Evolutionary conservation across 257 asterid genomes (phyloP), one percentile per base, ranked within the genome.

Genomic region (Solanum okadae): DNA sequence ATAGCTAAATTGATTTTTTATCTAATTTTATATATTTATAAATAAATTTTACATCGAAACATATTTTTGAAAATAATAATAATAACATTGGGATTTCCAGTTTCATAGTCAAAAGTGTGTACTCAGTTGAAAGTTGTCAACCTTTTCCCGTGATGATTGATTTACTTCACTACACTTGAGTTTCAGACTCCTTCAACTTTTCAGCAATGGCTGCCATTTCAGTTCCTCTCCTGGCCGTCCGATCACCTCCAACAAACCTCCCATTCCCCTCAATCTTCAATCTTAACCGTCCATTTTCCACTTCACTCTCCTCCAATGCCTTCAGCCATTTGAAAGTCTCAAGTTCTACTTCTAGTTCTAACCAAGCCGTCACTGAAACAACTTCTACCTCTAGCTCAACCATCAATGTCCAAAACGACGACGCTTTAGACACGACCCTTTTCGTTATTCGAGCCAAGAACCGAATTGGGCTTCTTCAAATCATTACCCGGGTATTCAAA

Each of bases 401-500:
- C 72, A 83, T 92, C 82, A 56, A 87, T 46, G 88, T 90, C 78
- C 83, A 76, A 20, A 91, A 88, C 83, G 93, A 90, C 67, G 90
- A 75, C 44, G 82, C 13, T 59, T 49, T 87, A n/a, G 94, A 88
- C 87, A 86, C 93, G 20, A 92, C 94, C 84, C 88, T 90, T 70
- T 91, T 91, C 68, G 40, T 89, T 38, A 87, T 92, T 52, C 89
- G 71, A 20, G 90, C 94, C 35, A 90, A 90, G 38, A 92, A 90
- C 88, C 91, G 46, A 83, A 89, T 92, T 76, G 94, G 94, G 76
- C 90, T 91, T 31, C 91, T 92, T 18, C 92, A 91, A 81, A 88
- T 92, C 31, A 90, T 91, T 72, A 92, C 94, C 85, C 87, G 91
- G 83, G 92, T 91, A 33, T 92, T 92, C 91, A 89, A 87, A 67